These are phyloP conservation scores for Claviceps lovelessii DNA, from an alignment of 2,329 filamentous ascomycete genomes.

Conservation along the genomic window DNA sequence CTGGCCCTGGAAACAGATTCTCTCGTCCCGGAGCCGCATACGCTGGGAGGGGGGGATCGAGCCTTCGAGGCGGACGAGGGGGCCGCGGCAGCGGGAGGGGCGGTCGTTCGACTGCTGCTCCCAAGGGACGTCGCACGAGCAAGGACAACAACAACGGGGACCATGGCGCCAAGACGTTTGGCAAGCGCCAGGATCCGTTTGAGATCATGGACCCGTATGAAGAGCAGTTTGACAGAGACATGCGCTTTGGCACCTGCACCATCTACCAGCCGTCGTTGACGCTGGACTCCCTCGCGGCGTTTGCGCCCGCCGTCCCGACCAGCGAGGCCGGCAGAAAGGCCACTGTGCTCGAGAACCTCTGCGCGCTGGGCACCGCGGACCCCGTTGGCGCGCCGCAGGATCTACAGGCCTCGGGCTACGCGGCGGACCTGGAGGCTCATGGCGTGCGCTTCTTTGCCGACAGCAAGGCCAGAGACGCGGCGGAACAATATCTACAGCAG, in stretches of 20 bases:
- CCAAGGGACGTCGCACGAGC: constrained; percentile 11
- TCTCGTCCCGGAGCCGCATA: constrained; percentile 3
- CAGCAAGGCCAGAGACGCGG: constrained; percentile 13
- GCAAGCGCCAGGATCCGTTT: constrained; percentile 12
- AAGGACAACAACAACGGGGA: constrained; percentile 13
- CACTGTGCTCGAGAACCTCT: constrained; percentile 22
- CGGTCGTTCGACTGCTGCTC: constrained; percentile 5
- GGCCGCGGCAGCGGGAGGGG: constrained; percentile 7
- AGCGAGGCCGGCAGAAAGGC: constrained; percentile 16
- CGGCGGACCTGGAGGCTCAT: constrained; percentile 15
- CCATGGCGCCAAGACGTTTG: constrained; percentile 5
- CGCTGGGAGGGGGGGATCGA: constrained; percentile 2
- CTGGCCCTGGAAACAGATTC: constrained; percentile 8
- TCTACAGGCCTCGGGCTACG: constrained; percentile 18
- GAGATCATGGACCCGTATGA: constrained; percentile 18
- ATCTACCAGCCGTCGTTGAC: constrained; percentile 21
- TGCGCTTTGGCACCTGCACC: constrained; percentile 21
- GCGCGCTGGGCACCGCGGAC: constrained; percentile 21
- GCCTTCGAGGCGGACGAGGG: constrained; percentile 8
- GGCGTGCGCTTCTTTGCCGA: constrained; percentile 21
- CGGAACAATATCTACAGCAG: constrained; percentile 18
- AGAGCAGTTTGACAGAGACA: constrained; percentile 20
- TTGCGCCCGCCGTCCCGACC: constrained; percentile 17
- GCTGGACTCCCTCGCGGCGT: constrained; percentile 16
- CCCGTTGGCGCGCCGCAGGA: constrained; percentile 17